These are phyloP conservation scores for Candida tunisiensis DNA, from an alignment of 1,139 yeast species.

Conservation along the genomic window DNA sequence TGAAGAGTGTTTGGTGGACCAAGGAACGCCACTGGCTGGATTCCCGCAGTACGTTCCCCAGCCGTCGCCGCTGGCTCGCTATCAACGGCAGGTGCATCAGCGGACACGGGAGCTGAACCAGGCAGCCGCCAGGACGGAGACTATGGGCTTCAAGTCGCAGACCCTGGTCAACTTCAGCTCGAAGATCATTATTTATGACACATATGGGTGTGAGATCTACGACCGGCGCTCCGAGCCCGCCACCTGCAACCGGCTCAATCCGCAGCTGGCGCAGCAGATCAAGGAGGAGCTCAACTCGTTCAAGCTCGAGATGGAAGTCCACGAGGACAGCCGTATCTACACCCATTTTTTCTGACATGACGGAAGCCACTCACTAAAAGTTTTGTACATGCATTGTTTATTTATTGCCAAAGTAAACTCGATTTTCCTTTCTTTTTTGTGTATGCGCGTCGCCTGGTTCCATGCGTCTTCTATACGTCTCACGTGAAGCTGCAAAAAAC, in stretches of 20 bases:
- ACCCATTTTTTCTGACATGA: constrained; percentile 83
- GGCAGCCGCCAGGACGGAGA: no score
- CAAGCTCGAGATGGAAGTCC: constrained; percentile 60
- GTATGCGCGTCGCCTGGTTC: no score
- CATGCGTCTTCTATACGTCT: no score
- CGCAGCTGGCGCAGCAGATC: constrained; percentile 72
- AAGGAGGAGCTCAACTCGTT: constrained; percentile 71
- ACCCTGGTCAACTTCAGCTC: constrained; percentile 58
- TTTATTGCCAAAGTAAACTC: no score
- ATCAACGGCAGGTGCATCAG: background rate
- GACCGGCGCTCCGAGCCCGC: constrained; percentile 91
- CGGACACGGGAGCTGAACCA: background rate
- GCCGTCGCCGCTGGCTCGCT: background rate
- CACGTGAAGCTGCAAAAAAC: no score
- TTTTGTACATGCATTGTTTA: no score
- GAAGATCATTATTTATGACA: constrained; percentile 70
- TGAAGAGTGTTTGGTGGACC: no score
- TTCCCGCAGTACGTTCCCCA: background rate
- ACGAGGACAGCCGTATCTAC: constrained; percentile 56
- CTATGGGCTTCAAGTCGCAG: constrained; percentile 1
- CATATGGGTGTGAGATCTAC: constrained; percentile 70
- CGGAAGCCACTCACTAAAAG: no score
- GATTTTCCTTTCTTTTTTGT: no score
- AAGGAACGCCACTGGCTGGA: background rate
- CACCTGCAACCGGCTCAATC: constrained; percentile 86